phyloP scores from a whole-genome alignment of 345 rosid species.

The Gossypium raimondii region DNA sequence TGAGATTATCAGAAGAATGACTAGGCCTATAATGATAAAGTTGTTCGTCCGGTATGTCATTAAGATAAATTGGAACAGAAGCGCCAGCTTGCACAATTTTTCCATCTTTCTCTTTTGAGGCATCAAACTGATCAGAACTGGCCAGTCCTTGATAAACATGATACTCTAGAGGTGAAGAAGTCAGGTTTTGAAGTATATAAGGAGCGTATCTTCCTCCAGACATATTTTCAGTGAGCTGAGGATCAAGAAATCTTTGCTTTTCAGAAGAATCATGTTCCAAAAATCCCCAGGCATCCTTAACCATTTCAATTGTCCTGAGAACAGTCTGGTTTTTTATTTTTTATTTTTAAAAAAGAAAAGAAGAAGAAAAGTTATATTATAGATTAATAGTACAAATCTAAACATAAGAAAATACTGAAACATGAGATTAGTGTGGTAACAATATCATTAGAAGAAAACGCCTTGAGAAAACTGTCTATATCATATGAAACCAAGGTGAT shows the following conservation, averaged over 20 bases:
- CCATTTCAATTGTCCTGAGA: conserved; percentile 75
- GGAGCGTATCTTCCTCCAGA: conserved; percentile 69
- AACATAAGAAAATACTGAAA: not conserved
- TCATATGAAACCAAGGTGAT: not conserved
- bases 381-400: not conserved
- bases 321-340: conserved; percentile 36
- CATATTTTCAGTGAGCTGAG: conserved; percentile 35
- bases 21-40: conserved; percentile 44
- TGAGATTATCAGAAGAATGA: conserved; percentile 52
- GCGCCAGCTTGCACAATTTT: conserved; percentile 61
- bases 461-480: not conserved
- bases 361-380: not conserved
- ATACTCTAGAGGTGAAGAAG: conserved; percentile 70
- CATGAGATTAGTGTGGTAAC: not conserved
- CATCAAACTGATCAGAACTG: conserved; percentile 37
- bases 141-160: conserved; percentile 53
- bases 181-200: conserved; percentile 83
- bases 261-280: conserved; percentile 37
- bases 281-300: conserved; percentile 52
- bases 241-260: conserved; percentile 30
- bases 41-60: conserved; percentile 58
- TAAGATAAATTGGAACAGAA: conserved; percentile 65
- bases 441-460: not conserved
- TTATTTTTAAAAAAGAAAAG: not conserved
- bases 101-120: conserved; percentile 42